Percentiles rank a stretch among this genome's conserved stretches.
Conservation (phyloP, 2,329 filamentous ascomycete genomes). For the Botrytis galanthina region DNA sequence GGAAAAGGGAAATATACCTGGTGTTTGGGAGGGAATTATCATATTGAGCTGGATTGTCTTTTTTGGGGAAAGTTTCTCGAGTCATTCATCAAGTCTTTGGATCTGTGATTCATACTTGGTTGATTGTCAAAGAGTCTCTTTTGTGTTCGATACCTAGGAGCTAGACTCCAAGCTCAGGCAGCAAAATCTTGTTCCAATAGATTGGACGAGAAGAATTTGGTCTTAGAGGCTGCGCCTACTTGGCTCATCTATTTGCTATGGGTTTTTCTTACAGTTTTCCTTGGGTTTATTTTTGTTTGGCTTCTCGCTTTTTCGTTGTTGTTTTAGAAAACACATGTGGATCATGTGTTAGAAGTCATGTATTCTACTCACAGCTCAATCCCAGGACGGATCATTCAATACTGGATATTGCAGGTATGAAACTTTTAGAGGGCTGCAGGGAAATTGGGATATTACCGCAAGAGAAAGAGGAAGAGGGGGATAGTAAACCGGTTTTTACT, state of each 20-base stretch:
- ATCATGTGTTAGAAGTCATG: slow-evolving; percentile 4
- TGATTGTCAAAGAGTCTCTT: slow-evolving; percentile 18
- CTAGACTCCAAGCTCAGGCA: slow-evolving; percentile 35
- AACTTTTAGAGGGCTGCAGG: not conserved
- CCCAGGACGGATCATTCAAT: slow-evolving; percentile 3
- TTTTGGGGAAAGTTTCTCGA: slow-evolving; percentile 20
- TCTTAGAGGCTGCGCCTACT: slow-evolving; percentile 16
- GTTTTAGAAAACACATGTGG: slow-evolving; percentile 1
- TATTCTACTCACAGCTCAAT: not conserved
- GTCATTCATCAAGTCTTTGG: slow-evolving; percentile 23
- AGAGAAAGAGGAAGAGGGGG: not conserved
- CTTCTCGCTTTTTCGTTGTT: not conserved
- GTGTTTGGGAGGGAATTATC: slow-evolving; percentile 31
- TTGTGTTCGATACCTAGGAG: slow-evolving; percentile 27
- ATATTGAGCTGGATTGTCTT: slow-evolving; percentile 20
- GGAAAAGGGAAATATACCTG: slow-evolving; percentile 38
- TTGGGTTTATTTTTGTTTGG: not conserved
- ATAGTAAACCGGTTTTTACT: slow-evolving; percentile 7
- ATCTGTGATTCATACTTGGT: slow-evolving; percentile 31
- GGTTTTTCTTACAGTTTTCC: not conserved
- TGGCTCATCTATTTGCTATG: not conserved
- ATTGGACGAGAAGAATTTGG: slow-evolving; percentile 15
- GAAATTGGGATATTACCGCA: not conserved
- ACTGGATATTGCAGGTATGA: slow-evolving; percentile 19
- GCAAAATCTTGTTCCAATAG: slow-evolving; percentile 28